Conservation (phyloP, 2,329 filamentous ascomycete genomes). For the Aspergillus niger region DNA sequence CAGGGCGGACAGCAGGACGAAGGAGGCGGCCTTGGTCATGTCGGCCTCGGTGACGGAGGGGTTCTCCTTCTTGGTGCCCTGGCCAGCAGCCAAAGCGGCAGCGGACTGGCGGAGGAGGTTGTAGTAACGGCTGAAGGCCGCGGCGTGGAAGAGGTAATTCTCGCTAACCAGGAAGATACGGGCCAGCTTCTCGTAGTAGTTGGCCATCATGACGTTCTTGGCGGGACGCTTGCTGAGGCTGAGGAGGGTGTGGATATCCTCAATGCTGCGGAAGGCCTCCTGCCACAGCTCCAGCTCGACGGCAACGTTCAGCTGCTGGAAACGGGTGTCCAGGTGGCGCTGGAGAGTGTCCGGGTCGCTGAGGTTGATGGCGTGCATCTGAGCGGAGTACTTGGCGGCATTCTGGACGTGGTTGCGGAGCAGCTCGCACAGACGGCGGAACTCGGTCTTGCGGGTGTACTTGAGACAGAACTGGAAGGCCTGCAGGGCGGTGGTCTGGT, state of each 20-base stretch:
- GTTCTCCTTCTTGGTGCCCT: slow-evolving; percentile 92
- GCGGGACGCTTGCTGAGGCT: slow-evolving; percentile 96
- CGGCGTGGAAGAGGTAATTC: slow-evolving; percentile 99
- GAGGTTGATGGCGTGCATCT: slow-evolving; percentile 99
- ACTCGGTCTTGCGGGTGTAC: slow-evolving; percentile 98
- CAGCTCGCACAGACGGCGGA: slow-evolving; percentile 95
- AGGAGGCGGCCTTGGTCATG: slow-evolving; percentile 90
- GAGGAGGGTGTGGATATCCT: slow-evolving; percentile 96
- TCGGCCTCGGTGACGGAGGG: slow-evolving; percentile 86
- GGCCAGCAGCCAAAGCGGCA: slow-evolving; percentile 76
- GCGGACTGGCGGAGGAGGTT: slow-evolving; percentile 91
- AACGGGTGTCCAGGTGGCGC: slow-evolving; percentile 94
- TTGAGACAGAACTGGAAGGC: slow-evolving; percentile 99
- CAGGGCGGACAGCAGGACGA: slow-evolving; percentile 89
- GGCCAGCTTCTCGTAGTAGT: slow-evolving; percentile 99
- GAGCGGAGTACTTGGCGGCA: slow-evolving; percentile 96
- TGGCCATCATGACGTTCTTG: slow-evolving; percentile 99
- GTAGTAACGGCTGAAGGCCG: slow-evolving; percentile 96
- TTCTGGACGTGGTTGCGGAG: slow-evolving; percentile 98
- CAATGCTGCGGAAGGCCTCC: slow-evolving; percentile 97
- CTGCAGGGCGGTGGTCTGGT: slow-evolving; percentile 96
- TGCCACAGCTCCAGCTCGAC: slow-evolving; percentile 99
- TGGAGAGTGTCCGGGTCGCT: slow-evolving; percentile 97
- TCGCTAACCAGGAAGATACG: slow-evolving; percentile 98
- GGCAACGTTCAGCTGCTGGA: slow-evolving; percentile 96